Percentiles rank a stretch among this genome's conserved stretches.
phyloP scores from a whole-genome alignment of 129 eudicot species.

The Calendula officinalis region DNA sequence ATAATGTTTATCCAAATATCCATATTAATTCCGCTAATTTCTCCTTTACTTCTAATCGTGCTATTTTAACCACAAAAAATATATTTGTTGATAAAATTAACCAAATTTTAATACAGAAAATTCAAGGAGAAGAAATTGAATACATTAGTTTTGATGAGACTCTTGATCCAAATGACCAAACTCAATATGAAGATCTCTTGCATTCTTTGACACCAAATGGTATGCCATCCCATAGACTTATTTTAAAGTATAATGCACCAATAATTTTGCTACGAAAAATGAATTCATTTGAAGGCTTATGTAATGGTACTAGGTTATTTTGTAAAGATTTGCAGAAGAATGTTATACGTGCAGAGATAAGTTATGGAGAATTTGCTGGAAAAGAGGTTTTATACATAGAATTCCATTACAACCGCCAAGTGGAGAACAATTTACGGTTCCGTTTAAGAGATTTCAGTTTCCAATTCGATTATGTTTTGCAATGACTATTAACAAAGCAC shows the following conservation, averaged over 20 bases:
- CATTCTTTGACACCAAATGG: slow-evolving; percentile 4
- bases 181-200: background rate
- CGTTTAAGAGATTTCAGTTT: slow-evolving; percentile 2
- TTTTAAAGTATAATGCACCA: background rate
- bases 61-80: slow-evolving; percentile 22
- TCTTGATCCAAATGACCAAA: background rate
- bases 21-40: background rate
- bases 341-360: slow-evolving; percentile 2
- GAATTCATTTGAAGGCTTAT: background rate
- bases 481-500: background rate
- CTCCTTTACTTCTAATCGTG: background rate
- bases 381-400: background rate
- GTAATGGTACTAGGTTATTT: slow-evolving; percentile 2
- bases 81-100: slow-evolving; percentile 18
- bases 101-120: background rate
- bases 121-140: slow-evolving; percentile 10
- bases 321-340: background rate
- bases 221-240: slow-evolving; percentile 5
- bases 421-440: background rate
- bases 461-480: slow-evolving; percentile 11
- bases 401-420: slow-evolving; percentile 15
- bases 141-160: slow-evolving; percentile 10
- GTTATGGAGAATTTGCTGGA: background rate
- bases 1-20: background rate
- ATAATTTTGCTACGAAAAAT: background rate